A percentile compares a stretch with the other conserved stretches of the same genome.
Evolutionary conservation across 2,329 filamentous ascomycete species (phyloP).

Genomic region (Diaporthe citri): DNA sequence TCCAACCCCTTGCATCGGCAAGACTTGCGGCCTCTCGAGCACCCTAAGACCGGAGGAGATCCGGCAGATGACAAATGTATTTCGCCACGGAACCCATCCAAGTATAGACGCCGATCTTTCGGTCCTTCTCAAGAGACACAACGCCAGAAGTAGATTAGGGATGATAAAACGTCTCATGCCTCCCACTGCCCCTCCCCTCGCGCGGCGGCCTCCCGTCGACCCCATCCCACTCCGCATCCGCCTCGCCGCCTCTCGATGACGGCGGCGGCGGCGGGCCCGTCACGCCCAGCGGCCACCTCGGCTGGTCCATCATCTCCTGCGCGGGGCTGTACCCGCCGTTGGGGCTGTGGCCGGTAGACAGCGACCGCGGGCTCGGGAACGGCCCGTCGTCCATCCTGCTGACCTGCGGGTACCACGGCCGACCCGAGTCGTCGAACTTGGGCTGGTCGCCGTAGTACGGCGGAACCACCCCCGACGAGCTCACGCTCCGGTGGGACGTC

Average conservation of each 20-base stretch:
- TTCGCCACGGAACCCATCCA: background rate
- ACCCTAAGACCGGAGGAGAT: background rate
- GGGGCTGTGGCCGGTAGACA: conserved; percentile 12
- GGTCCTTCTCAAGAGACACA: background rate
- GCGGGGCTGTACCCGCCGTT: background rate
- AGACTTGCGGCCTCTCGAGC: background rate
- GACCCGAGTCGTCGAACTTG: conserved; percentile 34
- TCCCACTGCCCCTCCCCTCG: conserved; percentile 34
- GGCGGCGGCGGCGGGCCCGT: conserved; percentile 1
- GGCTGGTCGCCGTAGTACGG: conserved; percentile 26
- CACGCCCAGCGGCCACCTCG: conserved; percentile 31
- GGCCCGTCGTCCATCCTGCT: conserved; percentile 32
- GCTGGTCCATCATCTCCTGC: conserved; percentile 3
- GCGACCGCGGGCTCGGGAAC: conserved; percentile 24
- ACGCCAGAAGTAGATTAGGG: conserved; percentile 26
- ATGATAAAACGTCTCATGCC: conserved; percentile 45
- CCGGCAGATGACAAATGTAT: background rate
- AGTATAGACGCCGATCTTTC: background rate
- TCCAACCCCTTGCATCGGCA: background rate
- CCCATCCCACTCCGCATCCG: background rate
- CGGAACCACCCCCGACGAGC: conserved; percentile 1
- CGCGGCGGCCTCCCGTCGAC: background rate
- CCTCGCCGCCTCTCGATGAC: background rate
- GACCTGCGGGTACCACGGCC: conserved; percentile 34
- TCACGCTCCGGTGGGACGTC: conserved; percentile 25